A percentile compares a stretch with the other conserved stretches of the same genome.
These are phyloP conservation scores for Nicotiana tabacum DNA, from an alignment of 257 asterid species.

Conservation along the genomic window DNA sequence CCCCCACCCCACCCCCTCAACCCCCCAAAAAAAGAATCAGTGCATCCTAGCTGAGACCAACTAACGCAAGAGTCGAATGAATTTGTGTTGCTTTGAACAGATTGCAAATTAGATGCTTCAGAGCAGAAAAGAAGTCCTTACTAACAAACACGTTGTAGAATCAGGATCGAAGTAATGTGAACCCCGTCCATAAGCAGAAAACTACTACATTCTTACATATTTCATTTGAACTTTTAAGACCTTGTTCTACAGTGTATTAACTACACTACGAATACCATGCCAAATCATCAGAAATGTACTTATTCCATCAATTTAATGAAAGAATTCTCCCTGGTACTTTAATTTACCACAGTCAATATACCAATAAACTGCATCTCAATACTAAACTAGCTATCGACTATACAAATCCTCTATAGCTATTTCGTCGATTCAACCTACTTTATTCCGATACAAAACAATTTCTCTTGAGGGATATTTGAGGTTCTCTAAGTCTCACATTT, in stretches of 20 bases:
- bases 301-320: background rate
- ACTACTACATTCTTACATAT: background rate
- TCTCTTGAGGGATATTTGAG: background rate
- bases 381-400: background rate
- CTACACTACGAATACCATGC: background rate
- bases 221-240: background rate
- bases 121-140: background rate
- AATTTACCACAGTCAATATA: background rate
- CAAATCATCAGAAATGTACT: background rate
- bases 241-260: background rate
- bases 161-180: background rate
- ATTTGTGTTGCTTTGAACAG: background rate
- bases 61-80: background rate
- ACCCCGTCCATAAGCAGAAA: background rate
- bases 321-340: background rate
- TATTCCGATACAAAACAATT: background rate
- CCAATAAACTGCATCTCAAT: background rate
- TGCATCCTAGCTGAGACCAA: background rate
- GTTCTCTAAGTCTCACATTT: background rate
- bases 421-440: background rate
- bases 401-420: background rate
- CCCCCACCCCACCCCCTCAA: too few species aligned
- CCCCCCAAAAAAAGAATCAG: background rate
- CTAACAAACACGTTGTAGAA: background rate
- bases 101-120: background rate